Evolutionary conservation across 2,329 filamentous ascomycete species (phyloP), one percentile per base, ranked within the genome.

Genomic region (Bertia moriformis): DNA sequence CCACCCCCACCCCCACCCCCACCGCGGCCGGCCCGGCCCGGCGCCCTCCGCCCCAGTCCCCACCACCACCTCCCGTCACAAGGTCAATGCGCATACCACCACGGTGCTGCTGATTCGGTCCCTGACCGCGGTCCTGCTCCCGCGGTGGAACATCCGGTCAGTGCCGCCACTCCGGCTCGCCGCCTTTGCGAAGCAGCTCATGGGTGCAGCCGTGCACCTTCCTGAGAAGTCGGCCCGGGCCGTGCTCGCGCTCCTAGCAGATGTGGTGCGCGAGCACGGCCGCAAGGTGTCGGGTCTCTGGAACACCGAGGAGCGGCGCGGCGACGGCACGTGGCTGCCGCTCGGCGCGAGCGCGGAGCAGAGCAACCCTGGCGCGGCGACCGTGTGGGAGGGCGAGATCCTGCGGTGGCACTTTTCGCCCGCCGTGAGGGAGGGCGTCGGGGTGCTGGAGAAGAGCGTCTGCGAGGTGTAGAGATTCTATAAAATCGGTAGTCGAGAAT

Each of bases 61-160:
- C 40, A 51, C 56, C 38, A 60, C 61, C 32, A 56, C 65, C 29
- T 49, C 62, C 19, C 66, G 64, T 50, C 78, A 76, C 54, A 91
- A 83, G 57, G 77, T 98, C 62, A 96, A 98, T 61, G 78, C 95
- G 40, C 83, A 93, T 52, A 98, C 91, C 0, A 94, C 88, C 0
- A 91, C 88, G 2, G 87, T 95, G 14, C 78, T 98, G 18, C 75
- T 98, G 39, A 72, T 96, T 44, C 83, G 88, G 45, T 91, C 85
- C 39, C 69, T 98, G 4, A 83, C 84, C 4, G 80, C 82, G 2
- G 74, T 88, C 20, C 75, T 98, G 15, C 68, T 93, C 0, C 86
- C 89, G 1, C 63, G 75, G 37, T 75, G 80, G 60, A 73, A 82
- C 57, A 67, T 85, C 50, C 72, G 83, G 52, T 69, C 81, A 42